A percentile compares a stretch with the other conserved stretches of the same genome.
Conservation (phyloP, 164 flowering plant species). For the Stephania yunnanensis region DNA sequence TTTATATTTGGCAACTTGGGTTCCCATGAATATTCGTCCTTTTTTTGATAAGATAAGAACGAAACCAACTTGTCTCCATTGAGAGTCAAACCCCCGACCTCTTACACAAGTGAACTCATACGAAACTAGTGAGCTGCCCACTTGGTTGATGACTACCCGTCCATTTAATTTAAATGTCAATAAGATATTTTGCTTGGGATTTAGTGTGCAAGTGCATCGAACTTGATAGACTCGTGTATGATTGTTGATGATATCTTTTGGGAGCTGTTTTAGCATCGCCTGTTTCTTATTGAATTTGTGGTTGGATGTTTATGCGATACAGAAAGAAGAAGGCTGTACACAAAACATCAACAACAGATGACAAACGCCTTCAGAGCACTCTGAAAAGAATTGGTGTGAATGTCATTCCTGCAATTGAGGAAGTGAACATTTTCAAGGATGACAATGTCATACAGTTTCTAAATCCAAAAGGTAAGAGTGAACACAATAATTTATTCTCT, state of each 20-base stretch:
- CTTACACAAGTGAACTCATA: too few relatives aligned
- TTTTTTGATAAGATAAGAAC: too few relatives aligned
- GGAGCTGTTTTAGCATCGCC: neutral
- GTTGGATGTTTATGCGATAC: neutral
- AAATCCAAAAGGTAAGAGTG: slow-evolving; percentile 40
- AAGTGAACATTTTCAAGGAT: slow-evolving; percentile 56
- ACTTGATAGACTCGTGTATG: neutral
- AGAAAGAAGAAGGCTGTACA: slow-evolving; percentile 93
- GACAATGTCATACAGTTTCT: slow-evolving; percentile 43
- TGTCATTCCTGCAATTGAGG: slow-evolving; percentile 53
- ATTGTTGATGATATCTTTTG: neutral
- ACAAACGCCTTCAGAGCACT: slow-evolving; percentile 80
- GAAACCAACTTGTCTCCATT: too few relatives aligned
- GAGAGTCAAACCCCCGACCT: too few relatives aligned
- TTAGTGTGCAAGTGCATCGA: neutral
- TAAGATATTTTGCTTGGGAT: neutral
- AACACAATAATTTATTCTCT: neutral
- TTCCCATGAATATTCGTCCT: too few relatives aligned
- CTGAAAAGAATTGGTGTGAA: slow-evolving; percentile 70
- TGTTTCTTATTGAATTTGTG: neutral
- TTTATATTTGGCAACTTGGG: too few relatives aligned
- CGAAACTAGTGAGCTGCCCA: too few relatives aligned
- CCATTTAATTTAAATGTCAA: too few relatives aligned
- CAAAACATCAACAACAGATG: slow-evolving; percentile 77
- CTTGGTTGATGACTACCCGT: too few relatives aligned